Percentiles rank a stretch among this genome's conserved stretches.
These are phyloP conservation scores for Colletotrichum musicola DNA, from an alignment of 2,329 filamentous ascomycete species.

Conservation along the genomic window DNA sequence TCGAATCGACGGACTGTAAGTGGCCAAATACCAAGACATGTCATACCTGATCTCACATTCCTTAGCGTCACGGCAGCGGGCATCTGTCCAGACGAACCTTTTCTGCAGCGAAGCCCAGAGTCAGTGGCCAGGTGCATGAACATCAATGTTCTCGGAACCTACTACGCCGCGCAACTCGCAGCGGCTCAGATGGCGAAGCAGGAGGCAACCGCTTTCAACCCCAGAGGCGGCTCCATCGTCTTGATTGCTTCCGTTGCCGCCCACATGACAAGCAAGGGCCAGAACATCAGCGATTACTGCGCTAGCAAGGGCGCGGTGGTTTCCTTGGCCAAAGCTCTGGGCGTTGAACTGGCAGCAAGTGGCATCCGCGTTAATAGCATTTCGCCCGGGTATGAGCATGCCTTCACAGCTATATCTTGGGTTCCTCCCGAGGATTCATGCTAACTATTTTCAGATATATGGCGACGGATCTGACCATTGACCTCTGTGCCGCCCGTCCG, in stretches of 20 bases:
- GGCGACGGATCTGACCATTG: slow-evolving; percentile 50
- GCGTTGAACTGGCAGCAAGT: slow-evolving; percentile 44
- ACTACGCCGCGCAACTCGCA: slow-evolving; percentile 51
- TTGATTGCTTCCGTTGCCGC: slow-evolving; percentile 51
- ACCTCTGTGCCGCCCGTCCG: slow-evolving; percentile 45
- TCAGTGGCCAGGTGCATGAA: slow-evolving; percentile 44
- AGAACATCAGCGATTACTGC: slow-evolving; percentile 54
- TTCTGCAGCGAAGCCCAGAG: slow-evolving; percentile 43
- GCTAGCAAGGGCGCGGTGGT: slow-evolving; percentile 61
- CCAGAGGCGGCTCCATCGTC: slow-evolving; percentile 47
- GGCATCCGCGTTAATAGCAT: slow-evolving; percentile 49
- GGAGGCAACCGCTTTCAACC: slow-evolving; percentile 41
- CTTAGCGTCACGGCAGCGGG: slow-evolving; percentile 45
- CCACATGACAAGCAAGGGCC: slow-evolving; percentile 46
- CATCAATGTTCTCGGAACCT: slow-evolving; percentile 49
- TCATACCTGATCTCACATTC: background rate
- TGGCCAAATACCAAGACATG: background rate
- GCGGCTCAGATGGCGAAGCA: slow-evolving; percentile 51
- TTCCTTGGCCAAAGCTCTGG: slow-evolving; percentile 55
- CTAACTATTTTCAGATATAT: slow-evolving; percentile 44
- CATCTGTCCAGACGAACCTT: slow-evolving; percentile 46
- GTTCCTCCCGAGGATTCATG: background rate
- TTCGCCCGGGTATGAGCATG: slow-evolving; percentile 47
- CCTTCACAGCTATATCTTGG: too few species aligned
- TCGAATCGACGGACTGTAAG: slow-evolving; percentile 42